phyloP scores from a whole-genome alignment of 768 basidiomycete genomes.

The Heimioporus sp. region DNA sequence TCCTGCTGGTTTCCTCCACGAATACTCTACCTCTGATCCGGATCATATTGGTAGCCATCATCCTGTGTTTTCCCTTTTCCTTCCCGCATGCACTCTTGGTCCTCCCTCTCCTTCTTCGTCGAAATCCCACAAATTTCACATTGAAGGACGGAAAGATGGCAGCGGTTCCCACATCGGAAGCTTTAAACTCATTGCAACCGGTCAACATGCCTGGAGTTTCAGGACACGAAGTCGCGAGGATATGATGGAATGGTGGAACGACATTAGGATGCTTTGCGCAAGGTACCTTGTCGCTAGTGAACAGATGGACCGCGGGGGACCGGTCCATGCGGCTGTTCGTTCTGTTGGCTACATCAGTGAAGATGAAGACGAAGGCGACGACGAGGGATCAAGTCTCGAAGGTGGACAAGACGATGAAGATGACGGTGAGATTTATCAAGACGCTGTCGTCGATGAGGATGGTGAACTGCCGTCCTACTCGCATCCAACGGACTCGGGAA shows the following conservation, averaged over 20 bases:
- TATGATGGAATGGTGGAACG: conserved; percentile 99
- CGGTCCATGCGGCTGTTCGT: conserved; percentile 89
- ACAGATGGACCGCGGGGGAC: conserved; percentile 87
- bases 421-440: conserved; percentile 48
- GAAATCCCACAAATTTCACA: conserved; percentile 92
- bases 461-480: conserved; percentile 62
- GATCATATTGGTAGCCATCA: conserved; percentile 42
- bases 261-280: conserved; percentile 89
- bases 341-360: conserved; percentile 86
- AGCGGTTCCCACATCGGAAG: conserved; percentile 59
- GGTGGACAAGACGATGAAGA: conserved; percentile 45
- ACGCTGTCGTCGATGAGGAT: conserved; percentile 38
- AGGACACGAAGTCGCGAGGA: conserved; percentile 87
- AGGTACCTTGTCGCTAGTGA: conserved; percentile 93
- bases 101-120: conserved; percentile 73
- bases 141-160: conserved; percentile 88
- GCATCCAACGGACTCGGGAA: conserved; percentile 40
- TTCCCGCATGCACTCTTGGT: conserved; percentile 93
- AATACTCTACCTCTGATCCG: conserved; percentile 79
- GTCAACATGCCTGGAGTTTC: conserved; percentile 83
- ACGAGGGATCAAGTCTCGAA: conserved; percentile 57
- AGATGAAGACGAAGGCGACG: conserved; percentile 57
- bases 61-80: conserved; percentile 85
- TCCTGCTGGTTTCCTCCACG: conserved; percentile 94
- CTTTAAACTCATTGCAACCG: conserved; percentile 38